phyloP scores from a whole-genome alignment of 1,284 basidiomycete species.

The Farysia itapuensis region DNA sequence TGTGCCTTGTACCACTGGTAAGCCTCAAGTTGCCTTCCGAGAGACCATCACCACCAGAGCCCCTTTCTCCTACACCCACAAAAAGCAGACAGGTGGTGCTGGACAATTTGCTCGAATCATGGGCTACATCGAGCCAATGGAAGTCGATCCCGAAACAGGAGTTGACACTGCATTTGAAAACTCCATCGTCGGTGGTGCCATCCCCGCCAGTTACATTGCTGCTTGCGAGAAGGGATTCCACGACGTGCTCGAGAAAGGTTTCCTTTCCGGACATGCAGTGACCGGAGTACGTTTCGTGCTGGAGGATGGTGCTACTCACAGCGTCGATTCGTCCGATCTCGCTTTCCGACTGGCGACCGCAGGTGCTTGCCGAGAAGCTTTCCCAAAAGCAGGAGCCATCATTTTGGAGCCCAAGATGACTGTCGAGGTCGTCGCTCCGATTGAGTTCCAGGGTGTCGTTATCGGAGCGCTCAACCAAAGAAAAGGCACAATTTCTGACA shows the following conservation, averaged over 20 bases:
- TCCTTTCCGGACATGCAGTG: slow-evolving; percentile 84
- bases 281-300: slow-evolving; percentile 84
- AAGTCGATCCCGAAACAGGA: slow-evolving; percentile 73
- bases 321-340: slow-evolving; percentile 95
- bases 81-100: slow-evolving; percentile 97
- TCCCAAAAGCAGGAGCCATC: slow-evolving; percentile 74
- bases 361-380: slow-evolving; percentile 90
- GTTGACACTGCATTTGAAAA: slow-evolving; percentile 88
- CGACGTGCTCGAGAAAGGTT: slow-evolving; percentile 89
- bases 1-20: slow-evolving; percentile 88
- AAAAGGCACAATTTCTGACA: slow-evolving; percentile 91
- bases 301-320: slow-evolving; percentile 87
- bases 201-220: slow-evolving; percentile 88
- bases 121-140: slow-evolving; percentile 87
- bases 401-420: slow-evolving; percentile 98
- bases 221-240: slow-evolving; percentile 96
- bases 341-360: slow-evolving; percentile 89
- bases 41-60: slow-evolving; percentile 85
- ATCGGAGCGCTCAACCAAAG: slow-evolving; percentile 93
- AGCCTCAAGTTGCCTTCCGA: slow-evolving; percentile 94
- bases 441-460: slow-evolving; percentile 95
- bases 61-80: slow-evolving; percentile 90
- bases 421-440: slow-evolving; percentile 93
- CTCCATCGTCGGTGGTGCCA: slow-evolving; percentile 85
- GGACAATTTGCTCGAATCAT: slow-evolving; percentile 94